Conservation (phyloP, 2,329 filamentous ascomycete species). For the Lachnum nothofagi region DNA sequence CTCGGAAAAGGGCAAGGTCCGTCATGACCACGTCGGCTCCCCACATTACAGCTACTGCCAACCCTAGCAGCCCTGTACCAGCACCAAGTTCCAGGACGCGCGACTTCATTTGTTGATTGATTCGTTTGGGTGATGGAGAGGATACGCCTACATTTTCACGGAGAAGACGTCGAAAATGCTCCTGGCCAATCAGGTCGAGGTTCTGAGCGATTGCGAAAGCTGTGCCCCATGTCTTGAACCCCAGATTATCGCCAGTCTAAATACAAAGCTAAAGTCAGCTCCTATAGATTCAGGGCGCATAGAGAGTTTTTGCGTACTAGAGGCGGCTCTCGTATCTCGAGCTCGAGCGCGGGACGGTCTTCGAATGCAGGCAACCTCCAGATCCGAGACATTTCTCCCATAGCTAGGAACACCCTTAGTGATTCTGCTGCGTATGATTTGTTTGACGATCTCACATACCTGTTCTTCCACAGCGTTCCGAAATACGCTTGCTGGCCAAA, state of each 20-base stretch:
- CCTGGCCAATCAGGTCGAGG: slow-evolving; percentile 44
- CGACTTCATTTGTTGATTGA: background rate
- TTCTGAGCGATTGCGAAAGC: slow-evolving; percentile 78
- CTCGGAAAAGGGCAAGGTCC: slow-evolving; percentile 69
- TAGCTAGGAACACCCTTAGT: slow-evolving; percentile 40
- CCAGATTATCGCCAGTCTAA: slow-evolving; percentile 73
- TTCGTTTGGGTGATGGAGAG: background rate
- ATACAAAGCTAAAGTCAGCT: background rate
- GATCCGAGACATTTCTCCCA: slow-evolving; percentile 56
- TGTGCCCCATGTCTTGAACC: slow-evolving; percentile 92
- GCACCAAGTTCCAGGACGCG: slow-evolving; percentile 56
- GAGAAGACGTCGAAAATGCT: slow-evolving; percentile 34
- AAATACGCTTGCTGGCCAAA: slow-evolving; percentile 70
- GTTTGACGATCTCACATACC: slow-evolving; percentile 39
- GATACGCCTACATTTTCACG: slow-evolving; percentile 21
- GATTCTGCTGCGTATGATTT: background rate
- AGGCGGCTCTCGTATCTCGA: slow-evolving; percentile 78
- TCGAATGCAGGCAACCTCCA: slow-evolving; percentile 51
- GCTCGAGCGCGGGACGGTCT: slow-evolving; percentile 45
- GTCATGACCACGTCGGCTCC: slow-evolving; percentile 65
- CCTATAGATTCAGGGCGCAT: background rate
- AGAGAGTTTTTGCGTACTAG: slow-evolving; percentile 38
- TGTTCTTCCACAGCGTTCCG: slow-evolving; percentile 77
- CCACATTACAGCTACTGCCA: slow-evolving; percentile 73
- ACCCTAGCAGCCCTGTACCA: slow-evolving; percentile 80